phyloP scores from a whole-genome alignment of 768 basidiomycete species.

The Heimioporus sp. region DNA sequence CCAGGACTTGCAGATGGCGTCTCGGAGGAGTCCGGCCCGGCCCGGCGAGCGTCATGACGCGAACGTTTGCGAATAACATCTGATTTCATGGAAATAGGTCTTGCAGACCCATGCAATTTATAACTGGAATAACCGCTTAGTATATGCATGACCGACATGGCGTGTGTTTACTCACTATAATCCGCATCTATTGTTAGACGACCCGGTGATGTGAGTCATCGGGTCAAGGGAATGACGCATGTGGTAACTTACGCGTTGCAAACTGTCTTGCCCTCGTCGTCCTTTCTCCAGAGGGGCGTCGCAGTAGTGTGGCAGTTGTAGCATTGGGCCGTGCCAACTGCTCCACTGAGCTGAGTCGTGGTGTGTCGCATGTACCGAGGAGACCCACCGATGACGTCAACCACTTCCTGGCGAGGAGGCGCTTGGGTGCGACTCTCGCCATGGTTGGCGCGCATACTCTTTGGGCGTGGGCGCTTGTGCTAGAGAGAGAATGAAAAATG shows the following conservation, averaged over 20 bases:
- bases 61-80: slow-evolving; percentile 88
- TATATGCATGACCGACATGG: neutral
- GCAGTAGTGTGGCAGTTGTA: slow-evolving; percentile 90
- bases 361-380: slow-evolving; percentile 28
- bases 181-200: slow-evolving; percentile 54
- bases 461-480: slow-evolving; percentile 88
- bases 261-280: slow-evolving; percentile 88
- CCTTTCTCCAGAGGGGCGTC: slow-evolving; percentile 87
- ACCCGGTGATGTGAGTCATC: slow-evolving; percentile 10
- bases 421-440: slow-evolving; percentile 68
- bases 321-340: slow-evolving; percentile 64
- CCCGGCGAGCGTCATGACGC: slow-evolving; percentile 71
- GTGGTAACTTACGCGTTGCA: slow-evolving; percentile 82
- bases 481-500: slow-evolving; percentile 24
- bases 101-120: slow-evolving; percentile 81
- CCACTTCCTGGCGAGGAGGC: slow-evolving; percentile 64
- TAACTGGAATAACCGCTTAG: slow-evolving; percentile 41
- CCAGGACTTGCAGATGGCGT: slow-evolving; percentile 77
- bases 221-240: slow-evolving; percentile 3
- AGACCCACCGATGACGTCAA: slow-evolving; percentile 69
- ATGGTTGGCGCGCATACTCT: slow-evolving; percentile 79
- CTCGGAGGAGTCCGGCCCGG: slow-evolving; percentile 52
- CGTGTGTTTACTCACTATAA: slow-evolving; percentile 52
- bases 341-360: slow-evolving; percentile 26
- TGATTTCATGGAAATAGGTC: slow-evolving; percentile 90